phyloP scores from a whole-genome alignment of 202 grass and related monocot species.

The Panicum virgatum region DNA sequence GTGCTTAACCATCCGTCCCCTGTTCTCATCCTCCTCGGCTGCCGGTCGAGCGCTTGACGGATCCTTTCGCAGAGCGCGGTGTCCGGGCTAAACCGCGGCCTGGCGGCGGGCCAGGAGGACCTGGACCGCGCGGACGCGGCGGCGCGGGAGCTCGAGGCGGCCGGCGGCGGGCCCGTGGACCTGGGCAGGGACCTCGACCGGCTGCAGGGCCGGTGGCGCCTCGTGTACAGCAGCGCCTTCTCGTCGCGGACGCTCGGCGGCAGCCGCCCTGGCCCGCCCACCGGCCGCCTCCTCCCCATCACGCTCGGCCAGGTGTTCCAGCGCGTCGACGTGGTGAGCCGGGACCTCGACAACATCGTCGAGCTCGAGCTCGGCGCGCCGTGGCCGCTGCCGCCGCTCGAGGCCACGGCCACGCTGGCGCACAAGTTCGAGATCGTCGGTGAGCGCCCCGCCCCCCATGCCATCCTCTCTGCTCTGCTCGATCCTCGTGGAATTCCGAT shows the following conservation, averaged over 20 bases:
- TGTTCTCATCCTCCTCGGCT: neutral
- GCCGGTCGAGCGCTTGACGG: no score
- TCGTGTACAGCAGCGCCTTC: conserved; percentile 91
- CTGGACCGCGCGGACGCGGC: conserved; percentile 65
- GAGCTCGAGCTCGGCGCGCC: conserved; percentile 82
- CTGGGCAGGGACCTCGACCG: conserved; percentile 56
- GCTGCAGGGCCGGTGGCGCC: conserved; percentile 85
- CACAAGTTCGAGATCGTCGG: conserved; percentile 86
- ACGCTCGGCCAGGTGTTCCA: conserved; percentile 88
- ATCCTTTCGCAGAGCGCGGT: conserved; percentile 51
- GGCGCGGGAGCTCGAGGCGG: conserved; percentile 61
- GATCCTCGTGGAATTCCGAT: no score
- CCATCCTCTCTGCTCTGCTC: no score
- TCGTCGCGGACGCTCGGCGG: conserved; percentile 82
- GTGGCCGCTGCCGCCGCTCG: conserved; percentile 68
- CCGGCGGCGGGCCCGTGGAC: conserved; percentile 44
- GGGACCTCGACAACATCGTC: conserved; percentile 89
- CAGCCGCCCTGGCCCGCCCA: conserved; percentile 85
- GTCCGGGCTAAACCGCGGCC: conserved; percentile 84
- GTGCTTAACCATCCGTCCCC: neutral
- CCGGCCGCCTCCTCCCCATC: conserved; percentile 70
- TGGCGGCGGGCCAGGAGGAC: conserved; percentile 78
- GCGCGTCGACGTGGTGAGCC: conserved; percentile 73
- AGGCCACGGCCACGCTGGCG: conserved; percentile 68
- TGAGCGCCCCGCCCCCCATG: conserved; percentile 2